Base-by-base conservation (phyloP, 1,139 yeast genomes). In the Groenewaldozyma auringiensis region DNA sequence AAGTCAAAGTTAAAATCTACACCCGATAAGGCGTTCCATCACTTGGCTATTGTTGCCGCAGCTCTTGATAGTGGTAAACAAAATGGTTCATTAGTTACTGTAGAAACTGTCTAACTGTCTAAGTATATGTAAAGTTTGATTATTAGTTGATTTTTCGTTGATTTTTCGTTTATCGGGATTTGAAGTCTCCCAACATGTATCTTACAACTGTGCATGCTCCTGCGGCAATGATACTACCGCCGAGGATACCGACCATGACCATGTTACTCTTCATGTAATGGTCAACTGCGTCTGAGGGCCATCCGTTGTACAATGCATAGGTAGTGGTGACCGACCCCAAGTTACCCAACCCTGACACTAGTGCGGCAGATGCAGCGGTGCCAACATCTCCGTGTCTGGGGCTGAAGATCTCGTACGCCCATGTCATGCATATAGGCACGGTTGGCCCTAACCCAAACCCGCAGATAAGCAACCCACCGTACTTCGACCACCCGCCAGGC, bases 401-500 rank as follows among this genome's bases (percentile, higher is more conserved):
- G 11, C 74, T 76, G 67, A 85, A 83, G 40, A 85, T 82, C 57
- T 84, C 92, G 0, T 92, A 81, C 0, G 89, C 69, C 85, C 87
- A 79, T 1, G 95, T 78, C 95, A 86, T 86, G 60, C 83, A 76
- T 42, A 83, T 85, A 29, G 95, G 95, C 21, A 85, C 94, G 0
- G 95, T 86, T 18, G 95, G 94, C 11, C 95, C 95, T 40, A 86
- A 72, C 0, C 95, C 95, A 58, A 80, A 84, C 0, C 95, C 95
- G 18, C 85, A 79, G 58, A 86, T 80, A 47, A 86, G 70, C 47
- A 86, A 70, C 0, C 95, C 95, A 2, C 79, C 94, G 61, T 85
- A 86, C 54, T 78, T 75, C 48, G 76, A 73, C 95, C 95, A 86
- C 25, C 78, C 65, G 1, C 81, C 83, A 13, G 70, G 69, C 1